phyloP scores from a whole-genome alignment of 1,284 basidiomycete genomes.

The Ganoderma resinaceum region DNA sequence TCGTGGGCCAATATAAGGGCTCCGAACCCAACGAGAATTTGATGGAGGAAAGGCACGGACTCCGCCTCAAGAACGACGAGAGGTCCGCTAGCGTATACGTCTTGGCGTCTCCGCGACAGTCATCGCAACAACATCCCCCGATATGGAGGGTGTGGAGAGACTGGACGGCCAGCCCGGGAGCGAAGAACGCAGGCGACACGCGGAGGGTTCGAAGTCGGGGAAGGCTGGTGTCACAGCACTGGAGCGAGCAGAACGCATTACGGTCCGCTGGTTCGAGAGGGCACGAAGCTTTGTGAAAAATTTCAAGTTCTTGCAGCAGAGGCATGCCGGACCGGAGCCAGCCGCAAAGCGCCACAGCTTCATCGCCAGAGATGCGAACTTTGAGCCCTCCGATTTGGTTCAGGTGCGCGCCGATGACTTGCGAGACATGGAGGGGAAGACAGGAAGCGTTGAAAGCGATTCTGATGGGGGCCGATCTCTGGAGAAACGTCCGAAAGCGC shows the following conservation, averaged over 20 bases:
- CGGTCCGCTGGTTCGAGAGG: constrained; percentile 1
- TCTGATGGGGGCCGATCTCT: constrained; percentile 5
- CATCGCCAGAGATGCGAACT: neutral
- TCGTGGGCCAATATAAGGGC: neutral
- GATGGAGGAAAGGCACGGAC: neutral
- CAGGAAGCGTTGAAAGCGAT: neutral
- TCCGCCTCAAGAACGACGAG: neutral
- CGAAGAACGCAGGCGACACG: constrained; percentile 4
- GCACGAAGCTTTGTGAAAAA: constrained; percentile 5
- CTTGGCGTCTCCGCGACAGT: neutral
- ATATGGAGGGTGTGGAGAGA: constrained; percentile 1
- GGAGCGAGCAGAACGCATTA: neutral
- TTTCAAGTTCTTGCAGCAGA: constrained; percentile 5
- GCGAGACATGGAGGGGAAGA: neutral
- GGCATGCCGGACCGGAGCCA: neutral
- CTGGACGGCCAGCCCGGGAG: neutral
- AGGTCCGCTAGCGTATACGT: neutral
- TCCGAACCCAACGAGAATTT: constrained; percentile 3
- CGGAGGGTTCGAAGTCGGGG: constrained; percentile 3
- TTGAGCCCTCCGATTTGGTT: constrained; percentile 7
- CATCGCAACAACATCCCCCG: neutral
- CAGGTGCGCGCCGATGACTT: constrained; percentile 1
- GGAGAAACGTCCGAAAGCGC: neutral
- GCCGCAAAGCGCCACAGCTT: neutral
- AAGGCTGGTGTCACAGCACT: neutral